phyloP scores from a whole-genome alignment of 2,329 filamentous ascomycete species.

The Fusarium succisae region DNA sequence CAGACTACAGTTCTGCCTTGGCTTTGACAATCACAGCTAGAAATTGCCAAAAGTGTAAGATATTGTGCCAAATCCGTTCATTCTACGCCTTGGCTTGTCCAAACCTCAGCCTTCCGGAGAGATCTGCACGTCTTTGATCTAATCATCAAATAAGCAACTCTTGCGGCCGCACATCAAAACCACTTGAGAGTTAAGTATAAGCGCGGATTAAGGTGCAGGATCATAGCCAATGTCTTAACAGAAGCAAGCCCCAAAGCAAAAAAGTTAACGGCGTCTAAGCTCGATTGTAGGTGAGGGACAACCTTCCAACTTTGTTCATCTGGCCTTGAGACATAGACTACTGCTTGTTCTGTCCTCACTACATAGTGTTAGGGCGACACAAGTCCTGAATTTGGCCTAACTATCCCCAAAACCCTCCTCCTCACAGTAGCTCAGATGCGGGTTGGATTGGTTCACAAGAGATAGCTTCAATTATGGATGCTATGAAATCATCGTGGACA shows the following conservation, averaged over 20 bases:
- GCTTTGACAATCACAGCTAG: background rate
- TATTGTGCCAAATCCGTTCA: conserved; percentile 2
- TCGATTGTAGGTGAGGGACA: background rate
- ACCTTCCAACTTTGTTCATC: conserved; percentile 1
- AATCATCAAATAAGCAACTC: conserved; percentile 10
- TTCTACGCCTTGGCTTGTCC: background rate
- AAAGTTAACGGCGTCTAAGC: conserved; percentile 10
- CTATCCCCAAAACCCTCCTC: background rate
- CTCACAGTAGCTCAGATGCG: background rate
- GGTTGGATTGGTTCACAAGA: background rate
- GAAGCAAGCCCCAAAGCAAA: background rate
- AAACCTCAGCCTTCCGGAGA: conserved; percentile 13
- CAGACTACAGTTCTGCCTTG: background rate
- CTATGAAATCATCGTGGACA: conserved; percentile 21
- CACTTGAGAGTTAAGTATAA: background rate
- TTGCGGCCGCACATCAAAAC: conserved; percentile 3
- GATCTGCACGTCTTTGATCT: background rate
- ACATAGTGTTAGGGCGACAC: conserved; percentile 2
- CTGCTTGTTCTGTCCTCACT: background rate
- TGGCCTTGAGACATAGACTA: background rate
- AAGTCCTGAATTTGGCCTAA: background rate
- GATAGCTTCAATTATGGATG: conserved; percentile 21
- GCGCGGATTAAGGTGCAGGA: background rate
- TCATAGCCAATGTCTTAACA: background rate
- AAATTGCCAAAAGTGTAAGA: background rate